Percentiles rank a stretch among this genome's conserved stretches.
Evolutionary conservation across 1,284 basidiomycete genomes (phyloP).

Genomic region (Ustilago tritici): DNA sequence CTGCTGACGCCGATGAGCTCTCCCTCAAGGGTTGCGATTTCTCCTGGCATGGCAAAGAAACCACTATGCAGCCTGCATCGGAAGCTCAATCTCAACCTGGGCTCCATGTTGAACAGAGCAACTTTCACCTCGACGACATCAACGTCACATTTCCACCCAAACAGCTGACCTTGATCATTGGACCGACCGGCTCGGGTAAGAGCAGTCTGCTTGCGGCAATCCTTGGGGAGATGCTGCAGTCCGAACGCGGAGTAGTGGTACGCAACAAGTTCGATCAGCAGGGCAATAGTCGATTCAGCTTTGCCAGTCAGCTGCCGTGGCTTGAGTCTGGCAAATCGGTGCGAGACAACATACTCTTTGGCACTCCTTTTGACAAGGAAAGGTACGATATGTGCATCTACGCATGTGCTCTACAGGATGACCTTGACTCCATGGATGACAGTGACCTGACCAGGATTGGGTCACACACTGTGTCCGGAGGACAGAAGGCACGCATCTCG

Average conservation of each 20-base stretch:
- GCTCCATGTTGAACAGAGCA: not conserved
- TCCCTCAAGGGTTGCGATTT: slow-evolving; percentile 25
- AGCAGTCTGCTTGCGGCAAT: slow-evolving; percentile 59
- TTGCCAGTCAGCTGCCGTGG: slow-evolving; percentile 48
- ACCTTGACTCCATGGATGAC: slow-evolving; percentile 59
- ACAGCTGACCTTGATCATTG: slow-evolving; percentile 55
- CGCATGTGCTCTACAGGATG: slow-evolving; percentile 61
- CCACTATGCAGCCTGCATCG: slow-evolving; percentile 8
- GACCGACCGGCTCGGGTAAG: slow-evolving; percentile 63
- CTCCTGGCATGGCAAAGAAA: slow-evolving; percentile 21
- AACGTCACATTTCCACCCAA: slow-evolving; percentile 46
- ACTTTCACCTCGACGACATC: slow-evolving; percentile 45
- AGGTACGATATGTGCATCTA: slow-evolving; percentile 58
- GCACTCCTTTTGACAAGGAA: slow-evolving; percentile 38
- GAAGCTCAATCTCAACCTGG: not conserved
- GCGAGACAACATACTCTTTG: slow-evolving; percentile 62
- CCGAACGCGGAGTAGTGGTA: slow-evolving; percentile 27
- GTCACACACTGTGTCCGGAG: slow-evolving; percentile 62
- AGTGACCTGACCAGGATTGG: slow-evolving; percentile 65
- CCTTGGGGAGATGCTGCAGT: slow-evolving; percentile 59
- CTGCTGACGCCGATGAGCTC: slow-evolving; percentile 4
- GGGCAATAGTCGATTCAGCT: slow-evolving; percentile 56
- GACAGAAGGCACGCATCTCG: slow-evolving; percentile 63
- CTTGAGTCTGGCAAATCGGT: slow-evolving; percentile 54
- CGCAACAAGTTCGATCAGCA: slow-evolving; percentile 51